Evolutionary conservation across 2,329 filamentous ascomycete genomes (phyloP).

Genomic region (Claviceps cyperi): DNA sequence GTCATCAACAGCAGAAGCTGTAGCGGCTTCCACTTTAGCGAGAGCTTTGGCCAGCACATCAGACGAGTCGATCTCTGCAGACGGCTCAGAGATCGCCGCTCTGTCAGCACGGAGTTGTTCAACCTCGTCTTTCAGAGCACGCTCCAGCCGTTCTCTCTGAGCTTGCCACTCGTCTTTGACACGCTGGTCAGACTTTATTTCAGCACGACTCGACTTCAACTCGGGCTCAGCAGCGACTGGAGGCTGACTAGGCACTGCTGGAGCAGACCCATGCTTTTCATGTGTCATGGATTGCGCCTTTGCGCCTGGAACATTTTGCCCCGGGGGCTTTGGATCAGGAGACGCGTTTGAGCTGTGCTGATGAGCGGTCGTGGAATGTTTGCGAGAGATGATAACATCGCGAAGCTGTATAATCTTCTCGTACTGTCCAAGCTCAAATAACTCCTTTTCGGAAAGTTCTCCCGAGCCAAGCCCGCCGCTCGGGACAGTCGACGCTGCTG

Average conservation of each 20-base stretch:
- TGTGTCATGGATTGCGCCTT: not conserved
- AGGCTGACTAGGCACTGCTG: conserved; percentile 11
- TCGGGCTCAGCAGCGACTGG: conserved; percentile 42
- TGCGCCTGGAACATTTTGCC: not conserved
- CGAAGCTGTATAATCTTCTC: conserved; percentile 68
- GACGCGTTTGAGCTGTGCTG: conserved; percentile 25
- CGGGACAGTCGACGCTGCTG: not conserved
- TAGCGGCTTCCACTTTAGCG: conserved; percentile 54
- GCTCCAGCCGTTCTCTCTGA: conserved; percentile 70
- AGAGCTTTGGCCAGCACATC: conserved; percentile 60
- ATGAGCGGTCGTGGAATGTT: conserved; percentile 48
- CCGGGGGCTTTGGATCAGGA: conserved; percentile 5
- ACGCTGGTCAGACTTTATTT: conserved; percentile 65
- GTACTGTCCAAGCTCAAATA: conserved; percentile 52
- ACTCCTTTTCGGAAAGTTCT: conserved; percentile 28
- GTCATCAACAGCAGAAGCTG: conserved; percentile 44
- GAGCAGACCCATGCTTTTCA: not conserved
- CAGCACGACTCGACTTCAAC: conserved; percentile 70
- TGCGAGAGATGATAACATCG: conserved; percentile 67
- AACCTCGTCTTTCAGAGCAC: conserved; percentile 59
- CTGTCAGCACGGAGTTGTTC: conserved; percentile 41
- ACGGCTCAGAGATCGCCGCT: conserved; percentile 34
- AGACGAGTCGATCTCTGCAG: conserved; percentile 55
- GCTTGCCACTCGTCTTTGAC: conserved; percentile 69
- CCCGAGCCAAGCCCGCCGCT: not conserved